phyloP scores from a whole-genome alignment of 331 rosid genomes.

The Pyracantha coccinea region DNA sequence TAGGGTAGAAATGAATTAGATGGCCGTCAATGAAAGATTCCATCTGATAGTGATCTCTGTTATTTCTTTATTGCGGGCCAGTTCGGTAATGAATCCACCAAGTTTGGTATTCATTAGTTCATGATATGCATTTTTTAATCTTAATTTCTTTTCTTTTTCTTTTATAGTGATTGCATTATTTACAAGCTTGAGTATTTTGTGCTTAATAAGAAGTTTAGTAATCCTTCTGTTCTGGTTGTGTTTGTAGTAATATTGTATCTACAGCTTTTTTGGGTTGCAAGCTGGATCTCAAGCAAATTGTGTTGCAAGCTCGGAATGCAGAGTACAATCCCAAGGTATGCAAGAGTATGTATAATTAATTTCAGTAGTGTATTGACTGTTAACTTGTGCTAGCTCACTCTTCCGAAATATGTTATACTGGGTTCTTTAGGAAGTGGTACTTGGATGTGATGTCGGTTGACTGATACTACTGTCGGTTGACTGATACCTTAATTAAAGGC shows the following conservation, averaged over 20 bases:
- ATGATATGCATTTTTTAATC: background rate
- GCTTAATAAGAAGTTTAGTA: background rate
- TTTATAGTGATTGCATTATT: too few species aligned
- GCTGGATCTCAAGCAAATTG: constrained; percentile 88
- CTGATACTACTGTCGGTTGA: too few species aligned
- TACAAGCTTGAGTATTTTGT: too few species aligned
- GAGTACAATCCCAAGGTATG: constrained; percentile 96
- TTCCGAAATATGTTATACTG: background rate
- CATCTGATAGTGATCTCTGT: background rate
- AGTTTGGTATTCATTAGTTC: too few species aligned
- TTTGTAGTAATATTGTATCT: constrained; percentile 77
- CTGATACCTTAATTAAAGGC: too few species aligned
- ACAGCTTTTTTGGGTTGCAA: constrained; percentile 92
- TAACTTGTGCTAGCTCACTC: background rate
- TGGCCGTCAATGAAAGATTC: background rate
- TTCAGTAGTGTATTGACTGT: too few species aligned
- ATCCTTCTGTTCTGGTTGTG: constrained; percentile 6
- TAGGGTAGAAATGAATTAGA: too few species aligned
- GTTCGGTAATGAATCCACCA: too few species aligned
- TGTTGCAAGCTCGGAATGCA: constrained; percentile 91
- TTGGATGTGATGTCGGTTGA: too few species aligned
- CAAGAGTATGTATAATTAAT: background rate
- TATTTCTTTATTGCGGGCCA: background rate
- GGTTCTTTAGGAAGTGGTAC: too few species aligned
- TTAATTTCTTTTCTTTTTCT: too few species aligned